These are phyloP conservation scores for Hericium coralloides DNA, from an alignment of 768 basidiomycete species.

Conservation along the genomic window DNA sequence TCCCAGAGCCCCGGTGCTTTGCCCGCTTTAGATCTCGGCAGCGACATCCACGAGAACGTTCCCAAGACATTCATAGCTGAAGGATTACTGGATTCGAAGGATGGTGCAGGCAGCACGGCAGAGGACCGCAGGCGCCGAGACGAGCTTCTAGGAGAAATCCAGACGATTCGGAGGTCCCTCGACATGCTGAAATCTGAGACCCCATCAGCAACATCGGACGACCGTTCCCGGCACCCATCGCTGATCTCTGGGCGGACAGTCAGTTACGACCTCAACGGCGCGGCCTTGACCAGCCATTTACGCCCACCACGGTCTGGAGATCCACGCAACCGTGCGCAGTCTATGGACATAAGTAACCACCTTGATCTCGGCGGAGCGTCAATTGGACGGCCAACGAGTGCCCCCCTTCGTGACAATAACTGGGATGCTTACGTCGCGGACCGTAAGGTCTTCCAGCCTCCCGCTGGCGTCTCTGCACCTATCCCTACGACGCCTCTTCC, in stretches of 20 bases:
- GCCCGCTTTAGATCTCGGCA: slow-evolving; percentile 67
- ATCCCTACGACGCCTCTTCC: slow-evolving; percentile 51
- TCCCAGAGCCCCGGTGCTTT: slow-evolving; percentile 47
- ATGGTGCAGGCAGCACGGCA: slow-evolving; percentile 16
- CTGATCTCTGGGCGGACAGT: slow-evolving; percentile 59
- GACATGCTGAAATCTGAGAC: slow-evolving; percentile 67
- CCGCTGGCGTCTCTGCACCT: slow-evolving; percentile 71
- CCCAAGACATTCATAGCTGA: slow-evolving; percentile 55
- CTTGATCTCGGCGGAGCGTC: slow-evolving; percentile 37
- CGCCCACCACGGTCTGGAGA: slow-evolving; percentile 63
- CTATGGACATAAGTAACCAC: slow-evolving; percentile 56
- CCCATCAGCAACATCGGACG: slow-evolving; percentile 40
- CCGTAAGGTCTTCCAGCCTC: slow-evolving; percentile 77
- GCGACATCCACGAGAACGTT: slow-evolving; percentile 66
- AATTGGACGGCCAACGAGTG: slow-evolving; percentile 63
- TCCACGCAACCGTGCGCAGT: slow-evolving; percentile 61
- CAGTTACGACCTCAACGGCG: slow-evolving; percentile 53
- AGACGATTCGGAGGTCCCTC: slow-evolving; percentile 71
- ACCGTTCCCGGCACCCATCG: slow-evolving; percentile 50
- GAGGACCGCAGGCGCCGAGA: slow-evolving; percentile 62
- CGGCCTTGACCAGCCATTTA: slow-evolving; percentile 46
- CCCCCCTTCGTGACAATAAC: slow-evolving; percentile 63
- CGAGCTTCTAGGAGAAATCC: slow-evolving; percentile 67
- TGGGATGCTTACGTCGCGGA: slow-evolving; percentile 87
- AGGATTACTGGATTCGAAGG: slow-evolving; percentile 21